A percentile compares a stretch with the other conserved stretches of the same genome.
Conservation (phyloP, 1,284 basidiomycete genomes). For the Spongiforma sp. region DNA sequence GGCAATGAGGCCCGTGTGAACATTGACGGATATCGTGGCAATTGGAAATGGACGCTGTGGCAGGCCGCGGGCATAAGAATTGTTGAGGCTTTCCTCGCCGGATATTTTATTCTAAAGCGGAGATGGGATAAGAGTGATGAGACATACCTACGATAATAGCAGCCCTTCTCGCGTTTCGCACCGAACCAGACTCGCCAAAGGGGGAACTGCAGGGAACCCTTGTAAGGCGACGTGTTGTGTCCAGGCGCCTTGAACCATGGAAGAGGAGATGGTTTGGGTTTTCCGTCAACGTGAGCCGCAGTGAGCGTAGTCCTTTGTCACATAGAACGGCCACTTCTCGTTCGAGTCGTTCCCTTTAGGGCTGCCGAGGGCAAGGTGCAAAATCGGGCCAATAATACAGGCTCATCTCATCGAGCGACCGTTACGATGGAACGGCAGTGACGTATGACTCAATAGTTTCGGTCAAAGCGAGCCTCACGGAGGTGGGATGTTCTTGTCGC, state of each 20-base stretch:
- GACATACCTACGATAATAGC: too few relatives aligned
- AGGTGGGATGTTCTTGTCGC: background rate
- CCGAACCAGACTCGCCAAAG: constrained; percentile 8
- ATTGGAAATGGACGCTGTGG: too few relatives aligned
- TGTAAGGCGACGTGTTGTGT: constrained; percentile 11
- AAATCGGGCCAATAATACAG: constrained; percentile 15
- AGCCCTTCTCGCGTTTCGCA: too few relatives aligned
- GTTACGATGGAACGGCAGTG: background rate
- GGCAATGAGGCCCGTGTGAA: constrained; percentile 6
- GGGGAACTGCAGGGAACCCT: constrained; percentile 1
- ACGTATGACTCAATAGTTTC: background rate
- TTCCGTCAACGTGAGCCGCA: constrained; percentile 10
- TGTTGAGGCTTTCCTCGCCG: too few relatives aligned
- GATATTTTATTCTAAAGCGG: too few relatives aligned
- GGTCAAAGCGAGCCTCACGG: background rate
- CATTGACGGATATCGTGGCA: constrained; percentile 15
- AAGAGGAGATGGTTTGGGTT: constrained; percentile 12
- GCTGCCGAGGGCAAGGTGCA: background rate
- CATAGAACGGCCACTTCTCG: constrained; percentile 10
- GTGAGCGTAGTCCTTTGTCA: constrained; percentile 11
- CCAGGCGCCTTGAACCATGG: constrained; percentile 4
- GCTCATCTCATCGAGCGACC: too few relatives aligned
- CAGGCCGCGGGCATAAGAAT: too few relatives aligned
- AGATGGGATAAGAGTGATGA: too few relatives aligned
- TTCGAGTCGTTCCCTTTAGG: constrained; percentile 1